Conservation (phyloP, 2,329 filamentous ascomycete species). For the Hirsutella minnesotensis region DNA sequence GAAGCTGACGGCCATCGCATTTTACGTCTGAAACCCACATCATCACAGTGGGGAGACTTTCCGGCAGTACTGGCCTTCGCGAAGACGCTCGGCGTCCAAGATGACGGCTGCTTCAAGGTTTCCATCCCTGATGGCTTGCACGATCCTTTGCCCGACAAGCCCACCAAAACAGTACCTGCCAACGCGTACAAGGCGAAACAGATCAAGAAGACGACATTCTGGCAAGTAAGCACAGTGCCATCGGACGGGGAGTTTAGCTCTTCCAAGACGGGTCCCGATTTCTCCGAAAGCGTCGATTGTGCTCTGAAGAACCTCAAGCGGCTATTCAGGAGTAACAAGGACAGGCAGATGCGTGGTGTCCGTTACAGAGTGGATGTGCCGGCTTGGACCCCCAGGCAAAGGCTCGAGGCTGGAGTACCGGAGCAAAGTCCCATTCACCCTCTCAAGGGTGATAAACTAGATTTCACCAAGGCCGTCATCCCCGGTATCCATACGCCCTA, state of each 20-base stretch:
- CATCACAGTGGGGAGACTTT: slow-evolving; percentile 24
- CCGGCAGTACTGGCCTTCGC: slow-evolving; percentile 22
- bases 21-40: slow-evolving; percentile 21
- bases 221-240: slow-evolving; percentile 22
- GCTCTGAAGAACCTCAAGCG: slow-evolving; percentile 21
- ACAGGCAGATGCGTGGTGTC: slow-evolving; percentile 23
- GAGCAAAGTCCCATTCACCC: slow-evolving; percentile 24
- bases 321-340: slow-evolving; percentile 23
- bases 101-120: slow-evolving; percentile 27
- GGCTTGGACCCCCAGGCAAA: slow-evolving; percentile 23
- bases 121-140: slow-evolving; percentile 18
- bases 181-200: slow-evolving; percentile 24
- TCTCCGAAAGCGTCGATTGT: slow-evolving; percentile 12
- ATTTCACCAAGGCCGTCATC: slow-evolving; percentile 24
- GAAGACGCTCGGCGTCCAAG: slow-evolving; percentile 15
- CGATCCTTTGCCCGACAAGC: slow-evolving; percentile 19
- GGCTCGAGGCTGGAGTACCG: slow-evolving; percentile 22
- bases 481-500: slow-evolving; percentile 28
- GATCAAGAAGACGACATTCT: slow-evolving; percentile 22
- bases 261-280: slow-evolving; percentile 11
- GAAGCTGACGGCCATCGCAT: slow-evolving; percentile 16
- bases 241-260: slow-evolving; percentile 21
- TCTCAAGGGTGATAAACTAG: slow-evolving; percentile 23
- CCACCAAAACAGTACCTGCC: slow-evolving; percentile 16
- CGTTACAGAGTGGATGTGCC: slow-evolving; percentile 26